Evolutionary conservation across 139 green algal genomes (phyloP).

Genomic region (Chlamydomonas schloesseri): DNA sequence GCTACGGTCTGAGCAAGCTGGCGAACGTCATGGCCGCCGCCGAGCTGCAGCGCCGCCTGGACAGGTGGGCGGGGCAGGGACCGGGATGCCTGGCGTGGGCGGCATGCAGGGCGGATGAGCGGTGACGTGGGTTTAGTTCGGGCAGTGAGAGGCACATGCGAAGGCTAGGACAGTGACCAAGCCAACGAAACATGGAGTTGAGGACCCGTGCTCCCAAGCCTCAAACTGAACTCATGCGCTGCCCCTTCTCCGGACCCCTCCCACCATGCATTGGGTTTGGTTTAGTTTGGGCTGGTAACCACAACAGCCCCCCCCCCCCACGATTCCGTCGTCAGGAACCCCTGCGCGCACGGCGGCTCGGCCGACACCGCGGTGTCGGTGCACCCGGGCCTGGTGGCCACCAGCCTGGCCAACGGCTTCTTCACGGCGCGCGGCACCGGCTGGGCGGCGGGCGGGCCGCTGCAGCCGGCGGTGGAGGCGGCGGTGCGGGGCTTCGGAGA

Average conservation of each 20-base stretch:
- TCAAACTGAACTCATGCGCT: too few relatives aligned
- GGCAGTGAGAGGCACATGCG: too few relatives aligned
- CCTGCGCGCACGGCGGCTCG: not conserved
- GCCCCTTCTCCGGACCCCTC: too few relatives aligned
- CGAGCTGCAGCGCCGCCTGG: slow-evolving; percentile 69
- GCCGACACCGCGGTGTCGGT: slow-evolving; percentile 60
- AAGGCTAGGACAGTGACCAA: too few relatives aligned
- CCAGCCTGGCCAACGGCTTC: slow-evolving; percentile 67
- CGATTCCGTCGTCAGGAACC: not conserved
- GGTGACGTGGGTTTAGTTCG: not conserved
- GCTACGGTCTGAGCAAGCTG: slow-evolving; percentile 77
- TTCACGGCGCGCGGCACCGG: slow-evolving; percentile 43
- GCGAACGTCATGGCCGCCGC: slow-evolving; percentile 66
- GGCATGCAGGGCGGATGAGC: too few relatives aligned
- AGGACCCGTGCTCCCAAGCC: too few relatives aligned
- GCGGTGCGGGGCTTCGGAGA: slow-evolving; percentile 1
- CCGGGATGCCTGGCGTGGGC: too few relatives aligned
- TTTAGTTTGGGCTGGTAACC: too few relatives aligned
- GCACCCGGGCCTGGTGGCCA: slow-evolving; percentile 78
- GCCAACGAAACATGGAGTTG: too few relatives aligned
- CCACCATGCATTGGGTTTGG: too few relatives aligned
- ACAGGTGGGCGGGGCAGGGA: slow-evolving; percentile 39
- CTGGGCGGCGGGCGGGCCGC: slow-evolving; percentile 6
- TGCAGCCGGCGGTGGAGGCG: not conserved
- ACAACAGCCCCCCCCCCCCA: too few relatives aligned